Evolutionary conservation across 2,329 filamentous ascomycete genomes (phyloP), one percentile per base, ranked within the genome.

Genomic region (Pezicula radicicola): DNA sequence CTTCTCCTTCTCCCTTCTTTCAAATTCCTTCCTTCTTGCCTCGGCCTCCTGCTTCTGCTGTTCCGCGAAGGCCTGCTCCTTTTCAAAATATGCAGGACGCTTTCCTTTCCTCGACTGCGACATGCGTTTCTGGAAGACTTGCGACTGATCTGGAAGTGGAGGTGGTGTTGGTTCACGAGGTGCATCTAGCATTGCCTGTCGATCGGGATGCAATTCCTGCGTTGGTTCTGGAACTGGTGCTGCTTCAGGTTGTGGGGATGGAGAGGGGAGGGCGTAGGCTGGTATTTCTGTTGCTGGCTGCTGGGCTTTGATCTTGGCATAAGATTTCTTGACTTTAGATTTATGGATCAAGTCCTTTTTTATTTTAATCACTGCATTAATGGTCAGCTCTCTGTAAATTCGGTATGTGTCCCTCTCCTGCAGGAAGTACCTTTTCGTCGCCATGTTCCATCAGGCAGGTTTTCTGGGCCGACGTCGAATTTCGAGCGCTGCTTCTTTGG

Each of bases 281-380:
- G 51, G 41, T 27, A 43, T 46, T 15, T 63, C 55, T 49, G 65
- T 56, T 44, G 52, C 46, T 7, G 61, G 57, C 52, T 67, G 64
- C 49, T 61, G 62, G 39, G 84, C 84, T 70, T 92, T 93, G 58
- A 96, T 76, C 71, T 96, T 97, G 57, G 88, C 88, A 67, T 96
- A 97, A 40, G 88, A 83, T 71, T 96, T 96, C 72, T 93, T 94
- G 56, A 96, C 79, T 71, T 97, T 96, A 55, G 92, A 91, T 69
- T 94, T 95, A 70, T 91, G 84, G 63, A 97, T 97, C 51, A 96
- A 75, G 59, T 89, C 83, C 59, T 87, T 81, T 72, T 97, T 97
- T 66, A 96, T 94, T 71, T 93, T 93, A 70, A 89, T 84, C 52
- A 89, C 89, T 93, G 63, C 40, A 57, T 16, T 44, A 48, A 45